These are phyloP conservation scores for Steccherinum ochraceum DNA, from an alignment of 768 basidiomycete genomes.

Conservation along the genomic window DNA sequence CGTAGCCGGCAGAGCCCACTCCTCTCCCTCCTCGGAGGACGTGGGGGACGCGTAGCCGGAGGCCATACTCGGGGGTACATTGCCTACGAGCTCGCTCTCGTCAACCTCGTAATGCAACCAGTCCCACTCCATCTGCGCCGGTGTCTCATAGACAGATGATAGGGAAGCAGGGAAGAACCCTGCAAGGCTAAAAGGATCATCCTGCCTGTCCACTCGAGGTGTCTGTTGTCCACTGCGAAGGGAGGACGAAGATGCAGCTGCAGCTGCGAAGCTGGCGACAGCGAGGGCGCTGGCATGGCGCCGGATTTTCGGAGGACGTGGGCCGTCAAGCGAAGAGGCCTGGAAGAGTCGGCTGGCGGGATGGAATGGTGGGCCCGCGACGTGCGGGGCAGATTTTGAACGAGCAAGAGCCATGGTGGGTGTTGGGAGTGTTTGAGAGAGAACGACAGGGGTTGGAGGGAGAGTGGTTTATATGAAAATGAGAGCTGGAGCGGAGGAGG, in stretches of 20 bases:
- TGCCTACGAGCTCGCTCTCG: constrained; percentile 13
- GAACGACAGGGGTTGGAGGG: not conserved
- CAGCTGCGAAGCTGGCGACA: not conserved
- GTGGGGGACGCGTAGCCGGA: constrained; percentile 11
- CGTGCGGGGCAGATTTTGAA: constrained; percentile 24
- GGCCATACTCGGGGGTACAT: constrained; percentile 5
- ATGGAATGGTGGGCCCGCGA: constrained; percentile 5
- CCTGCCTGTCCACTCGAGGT: constrained; percentile 21
- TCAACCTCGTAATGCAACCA: constrained; percentile 31
- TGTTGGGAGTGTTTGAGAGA: constrained; percentile 10
- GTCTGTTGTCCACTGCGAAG: constrained; percentile 13
- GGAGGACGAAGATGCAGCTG: not conserved
- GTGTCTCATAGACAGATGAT: constrained; percentile 6
- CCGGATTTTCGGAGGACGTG: constrained; percentile 15
- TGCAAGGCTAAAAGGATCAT: constrained; percentile 43
- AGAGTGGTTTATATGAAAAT: constrained; percentile 3
- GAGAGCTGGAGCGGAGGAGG: not conserved
- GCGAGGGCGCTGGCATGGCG: constrained; percentile 14
- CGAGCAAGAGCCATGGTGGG: constrained; percentile 26
- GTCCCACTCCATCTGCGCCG: constrained; percentile 29
- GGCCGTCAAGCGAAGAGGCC: no score
- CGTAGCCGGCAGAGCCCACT: constrained; percentile 13
- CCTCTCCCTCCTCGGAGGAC: constrained; percentile 14
- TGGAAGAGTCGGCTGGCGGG: no score
- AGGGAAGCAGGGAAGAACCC: constrained; percentile 40